phyloP scores from a whole-genome alignment of 371 early-diverging fungal genomes.

The Apophysomyces trapeziformis region DNA sequence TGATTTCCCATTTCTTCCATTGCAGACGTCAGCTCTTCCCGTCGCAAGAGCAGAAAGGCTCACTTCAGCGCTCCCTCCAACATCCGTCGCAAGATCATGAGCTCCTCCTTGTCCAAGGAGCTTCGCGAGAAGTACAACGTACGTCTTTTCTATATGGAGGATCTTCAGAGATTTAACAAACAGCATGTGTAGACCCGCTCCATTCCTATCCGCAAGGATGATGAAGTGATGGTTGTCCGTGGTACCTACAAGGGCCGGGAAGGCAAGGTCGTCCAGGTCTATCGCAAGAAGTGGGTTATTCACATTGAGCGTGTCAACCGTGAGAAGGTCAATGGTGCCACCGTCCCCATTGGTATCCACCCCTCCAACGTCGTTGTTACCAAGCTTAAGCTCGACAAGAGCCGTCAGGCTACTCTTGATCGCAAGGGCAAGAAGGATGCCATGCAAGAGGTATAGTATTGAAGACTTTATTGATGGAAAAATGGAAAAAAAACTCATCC shows the following conservation, averaged over 20 bases:
- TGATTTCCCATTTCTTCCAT: constrained; percentile 1
- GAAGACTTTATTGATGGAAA: not conserved
- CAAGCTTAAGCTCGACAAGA: constrained; percentile 95
- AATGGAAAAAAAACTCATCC: too few species aligned
- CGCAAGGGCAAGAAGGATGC: constrained; percentile 68
- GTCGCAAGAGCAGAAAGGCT: constrained; percentile 96
- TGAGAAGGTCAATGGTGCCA: constrained; percentile 96
- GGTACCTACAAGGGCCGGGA: constrained; percentile 96
- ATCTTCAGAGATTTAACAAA: not conserved
- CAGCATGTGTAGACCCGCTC: constrained; percentile 70
- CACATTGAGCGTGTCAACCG: constrained; percentile 94
- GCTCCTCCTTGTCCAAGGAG: constrained; percentile 95
- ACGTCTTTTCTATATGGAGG: constrained; percentile 25
- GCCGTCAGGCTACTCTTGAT: constrained; percentile 86
- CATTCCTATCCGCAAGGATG: constrained; percentile 96
- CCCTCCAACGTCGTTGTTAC: constrained; percentile 98
- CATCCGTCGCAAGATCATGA: constrained; percentile 95
- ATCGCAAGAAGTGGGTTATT: constrained; percentile 98
- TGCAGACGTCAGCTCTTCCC: constrained; percentile 88
- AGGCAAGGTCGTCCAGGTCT: constrained; percentile 94
- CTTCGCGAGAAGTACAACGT: constrained; percentile 95
- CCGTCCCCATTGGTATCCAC: constrained; percentile 93
- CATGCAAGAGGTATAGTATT: constrained; percentile 40
- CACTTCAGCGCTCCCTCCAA: constrained; percentile 97
- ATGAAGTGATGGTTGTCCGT: constrained; percentile 95